Base-by-base conservation (phyloP, 169 alveolate species). In the Theileria annulata region DNA sequence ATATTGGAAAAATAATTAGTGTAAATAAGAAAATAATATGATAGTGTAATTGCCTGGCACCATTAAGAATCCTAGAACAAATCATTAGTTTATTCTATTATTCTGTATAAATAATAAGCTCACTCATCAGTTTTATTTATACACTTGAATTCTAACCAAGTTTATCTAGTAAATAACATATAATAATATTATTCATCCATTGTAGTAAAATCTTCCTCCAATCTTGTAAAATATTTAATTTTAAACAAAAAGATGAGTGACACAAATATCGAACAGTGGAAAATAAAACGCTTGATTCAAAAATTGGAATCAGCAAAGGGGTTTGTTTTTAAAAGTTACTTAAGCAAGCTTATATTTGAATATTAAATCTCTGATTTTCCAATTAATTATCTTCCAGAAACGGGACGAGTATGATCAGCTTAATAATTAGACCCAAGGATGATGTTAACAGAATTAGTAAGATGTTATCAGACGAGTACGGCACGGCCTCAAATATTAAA, bases 381-480 rank as follows among this genome's bases (percentile, higher is more conserved):
- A 1, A 2, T 10, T 70, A 19, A 10, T 49, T 27, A 58, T 15
- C 23, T 2, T 30, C 9, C 54, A 79, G 96, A 56, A 95, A 95
- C 71, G 99, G 99, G 75, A 97, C 99, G 10, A 95, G 99, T 70
- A 97, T 98, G 98, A 97, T 98, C 73, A 95, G 99, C 51, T 80
- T 98, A 47, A 95, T 97, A 30, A 95, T 98, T 49, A 96, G 97
- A 59, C 99, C 99, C 23, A 96, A 96, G 88, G 99, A 97, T 63
- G 98, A 97, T 85, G 96, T 98, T 51, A 86, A 98, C 28, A 93
- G 97, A 67, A 94, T 94, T 56, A 92, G 94, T 66, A 96, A 96
- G 85, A 93, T 96, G 97, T 94, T 98, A 25, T 96, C 96, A 4
- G 98, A 96, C 23, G 99, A 97, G 85, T 91, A 88, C 56, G 99